Evolutionary conservation across 2,329 filamentous ascomycete species (phyloP), one percentile per base, ranked within the genome.

Genomic region (Monilinia laxa): DNA sequence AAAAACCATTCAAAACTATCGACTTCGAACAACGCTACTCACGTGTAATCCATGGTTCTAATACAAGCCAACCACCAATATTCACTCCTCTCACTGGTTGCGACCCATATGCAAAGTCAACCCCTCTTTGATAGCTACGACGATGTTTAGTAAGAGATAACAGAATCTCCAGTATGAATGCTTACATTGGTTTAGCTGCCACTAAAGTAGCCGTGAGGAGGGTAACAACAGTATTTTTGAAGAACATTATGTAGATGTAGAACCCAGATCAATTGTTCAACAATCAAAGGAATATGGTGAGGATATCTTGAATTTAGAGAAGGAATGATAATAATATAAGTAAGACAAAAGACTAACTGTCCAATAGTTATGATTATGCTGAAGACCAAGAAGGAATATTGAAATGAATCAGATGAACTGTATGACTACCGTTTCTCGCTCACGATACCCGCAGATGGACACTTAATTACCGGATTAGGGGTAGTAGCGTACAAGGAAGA

Each of bases 11-110:
- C 14, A 28, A 10, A 3, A 49, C 18, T 10, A 62, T 47, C 31
- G n/a, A 52, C 16, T 9, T 65, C 18, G 25, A 49, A 4, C 25
- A 6, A 28, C 7, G n/a, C 23, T 60, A 18, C 64, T 54, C 35
- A 65, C 64, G 84, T 6, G 83, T 85, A 63, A 86, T 86, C 82
- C 82, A 85, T 54, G 77, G 76, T 71, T 74, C 72, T 25, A 76
- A 67, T 16, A 75, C 60, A 16, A 76, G 73, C 78, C 78, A 79
- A 14, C 78, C 78, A 25, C 62, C 66, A 25, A 66, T 68, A 18
- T 60, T 65, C 11, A 68, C 62, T 23, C 65, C 78, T 52, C 76
- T 77, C n/a, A 85, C 80, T 69, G 80, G 82, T 45, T 80, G 78
- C 16, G 74, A 72, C n/a, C 81, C 81, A 79, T 81, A 85, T 25